Conservation (phyloP, 768 basidiomycete genomes). For the Candolleomyces eurysporus region DNA sequence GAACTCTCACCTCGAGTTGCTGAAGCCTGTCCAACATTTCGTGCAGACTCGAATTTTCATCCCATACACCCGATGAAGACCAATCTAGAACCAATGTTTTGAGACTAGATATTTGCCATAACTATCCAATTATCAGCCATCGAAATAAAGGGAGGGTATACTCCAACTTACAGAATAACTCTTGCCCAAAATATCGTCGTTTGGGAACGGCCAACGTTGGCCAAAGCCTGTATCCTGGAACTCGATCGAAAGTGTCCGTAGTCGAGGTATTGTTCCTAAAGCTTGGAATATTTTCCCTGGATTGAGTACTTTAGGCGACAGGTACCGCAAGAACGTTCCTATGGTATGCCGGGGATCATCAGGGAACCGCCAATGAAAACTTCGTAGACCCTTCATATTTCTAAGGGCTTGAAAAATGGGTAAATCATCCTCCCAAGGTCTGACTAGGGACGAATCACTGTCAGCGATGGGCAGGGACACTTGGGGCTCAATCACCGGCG, state of each 20-base stretch:
- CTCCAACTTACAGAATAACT: neutral
- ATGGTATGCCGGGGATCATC: no score
- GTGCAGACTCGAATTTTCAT: no score
- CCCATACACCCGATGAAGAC: no score
- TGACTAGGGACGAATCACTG: neutral
- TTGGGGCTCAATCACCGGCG: neutral
- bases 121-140: neutral
- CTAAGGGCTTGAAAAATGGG: neutral
- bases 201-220: neutral
- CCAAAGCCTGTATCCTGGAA: neutral
- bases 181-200: neutral
- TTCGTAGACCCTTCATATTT: neutral
- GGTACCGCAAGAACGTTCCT: neutral
- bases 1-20: no score
- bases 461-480: neutral
- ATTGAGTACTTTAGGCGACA: neutral
- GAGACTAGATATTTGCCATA: neutral
- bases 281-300: neutral
- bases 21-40: no score
- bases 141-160: neutral
- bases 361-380: neutral
- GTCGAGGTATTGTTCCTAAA: neutral
- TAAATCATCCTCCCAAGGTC: neutral
- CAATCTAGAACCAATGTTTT: no score
- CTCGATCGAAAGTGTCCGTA: neutral